Conservation (phyloP, 202 grass and related monocot genomes). For the Dendrocalamus latiflorus region DNA sequence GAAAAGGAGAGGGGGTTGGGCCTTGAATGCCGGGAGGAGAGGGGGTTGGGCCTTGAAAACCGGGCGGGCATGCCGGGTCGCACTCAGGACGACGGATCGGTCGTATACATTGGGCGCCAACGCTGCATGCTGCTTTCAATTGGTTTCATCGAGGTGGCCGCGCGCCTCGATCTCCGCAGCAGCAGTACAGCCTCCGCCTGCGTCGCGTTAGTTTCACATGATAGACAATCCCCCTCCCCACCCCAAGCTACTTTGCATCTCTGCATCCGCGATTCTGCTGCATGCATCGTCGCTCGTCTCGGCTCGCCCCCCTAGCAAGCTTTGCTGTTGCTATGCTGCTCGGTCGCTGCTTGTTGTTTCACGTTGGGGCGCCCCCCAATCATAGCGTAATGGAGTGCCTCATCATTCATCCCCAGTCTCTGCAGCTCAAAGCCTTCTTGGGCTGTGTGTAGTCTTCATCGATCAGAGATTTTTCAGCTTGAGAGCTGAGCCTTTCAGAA, state of each 20-base stretch:
- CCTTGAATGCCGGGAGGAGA: too few relatives aligned
- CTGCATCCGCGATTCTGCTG: constrained; percentile 9
- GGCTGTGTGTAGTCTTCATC: constrained; percentile 22
- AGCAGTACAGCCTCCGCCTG: background rate
- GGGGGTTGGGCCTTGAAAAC: too few relatives aligned
- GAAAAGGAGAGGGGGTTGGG: constrained; percentile 9
- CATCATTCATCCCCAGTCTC: constrained; percentile 50
- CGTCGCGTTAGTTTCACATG: constrained; percentile 33
- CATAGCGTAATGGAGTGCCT: constrained; percentile 84
- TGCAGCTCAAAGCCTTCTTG: constrained; percentile 16
- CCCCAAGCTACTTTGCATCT: background rate
- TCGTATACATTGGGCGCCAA: constrained; percentile 34
- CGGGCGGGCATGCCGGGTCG: constrained; percentile 55
- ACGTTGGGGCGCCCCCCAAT: constrained; percentile 50
- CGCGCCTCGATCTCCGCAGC: background rate
- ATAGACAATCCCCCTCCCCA: background rate
- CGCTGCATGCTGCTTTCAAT: constrained; percentile 20
- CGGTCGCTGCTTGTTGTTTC: constrained; percentile 35
- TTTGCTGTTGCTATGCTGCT: background rate
- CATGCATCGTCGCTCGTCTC: background rate
- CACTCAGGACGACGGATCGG: constrained; percentile 25
- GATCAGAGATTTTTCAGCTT: background rate
- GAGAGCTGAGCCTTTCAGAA: background rate
- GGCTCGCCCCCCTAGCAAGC: background rate
- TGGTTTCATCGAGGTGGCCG: constrained; percentile 35